phyloP scores from a whole-genome alignment of 148 eudicot genomes.

The Camellia japonica region DNA sequence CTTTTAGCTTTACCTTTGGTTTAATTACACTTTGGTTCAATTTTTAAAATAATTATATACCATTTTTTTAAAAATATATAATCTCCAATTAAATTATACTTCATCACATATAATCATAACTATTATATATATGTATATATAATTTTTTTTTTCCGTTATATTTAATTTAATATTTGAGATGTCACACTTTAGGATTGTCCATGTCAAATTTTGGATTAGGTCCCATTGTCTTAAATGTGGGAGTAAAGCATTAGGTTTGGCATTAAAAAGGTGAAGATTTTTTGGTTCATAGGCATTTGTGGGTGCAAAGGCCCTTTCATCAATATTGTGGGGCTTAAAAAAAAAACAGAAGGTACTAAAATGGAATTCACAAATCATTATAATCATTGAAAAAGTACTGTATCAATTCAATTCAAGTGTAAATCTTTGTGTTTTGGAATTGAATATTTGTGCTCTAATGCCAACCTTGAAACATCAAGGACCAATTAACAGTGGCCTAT shows the following conservation, averaged over 20 bases:
- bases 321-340: neutral
- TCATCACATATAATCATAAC: too few relatives aligned
- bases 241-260: neutral
- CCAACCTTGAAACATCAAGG: neutral
- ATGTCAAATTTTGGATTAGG: too few relatives aligned
- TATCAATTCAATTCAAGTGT: neutral
- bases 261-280: neutral
- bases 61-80: too few relatives aligned
- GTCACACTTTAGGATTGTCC: too few relatives aligned
- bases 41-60: too few relatives aligned
- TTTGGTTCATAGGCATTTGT: neutral
- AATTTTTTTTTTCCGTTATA: too few relatives aligned
- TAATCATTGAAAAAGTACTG: neutral
- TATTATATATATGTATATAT: too few relatives aligned
- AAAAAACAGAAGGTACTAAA: neutral
- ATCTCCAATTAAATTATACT: too few relatives aligned
- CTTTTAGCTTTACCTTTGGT: too few relatives aligned
- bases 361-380: neutral
- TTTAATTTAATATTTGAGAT: too few relatives aligned
- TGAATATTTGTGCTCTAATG: neutral
- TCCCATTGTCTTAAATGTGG: too few relatives aligned
- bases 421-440: neutral
- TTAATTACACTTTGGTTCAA: too few relatives aligned
- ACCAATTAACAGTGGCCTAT: neutral
- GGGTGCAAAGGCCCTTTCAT: neutral